A percentile compares a stretch with the other conserved stretches of the same genome.
Conservation (phyloP, 441 rosid species). For the Populus trichocarpa region DNA sequence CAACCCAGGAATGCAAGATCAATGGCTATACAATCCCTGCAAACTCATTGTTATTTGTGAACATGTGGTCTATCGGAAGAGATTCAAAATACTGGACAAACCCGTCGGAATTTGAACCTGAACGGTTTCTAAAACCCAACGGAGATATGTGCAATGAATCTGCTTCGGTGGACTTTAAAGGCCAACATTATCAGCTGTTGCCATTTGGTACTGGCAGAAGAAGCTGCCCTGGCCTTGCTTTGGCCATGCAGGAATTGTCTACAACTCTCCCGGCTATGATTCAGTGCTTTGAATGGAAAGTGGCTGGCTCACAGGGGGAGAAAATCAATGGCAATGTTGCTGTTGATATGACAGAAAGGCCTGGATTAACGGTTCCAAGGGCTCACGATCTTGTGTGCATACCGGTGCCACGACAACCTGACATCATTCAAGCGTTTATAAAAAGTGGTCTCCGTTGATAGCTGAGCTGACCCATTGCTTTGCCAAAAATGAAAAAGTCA, state of each 20-base stretch:
- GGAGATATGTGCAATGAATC: background rate
- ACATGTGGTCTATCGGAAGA: conserved; percentile 35
- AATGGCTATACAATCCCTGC: conserved; percentile 14
- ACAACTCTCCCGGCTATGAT: conserved; percentile 27
- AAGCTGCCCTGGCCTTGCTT: conserved; percentile 34
- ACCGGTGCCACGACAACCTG: conserved; percentile 14
- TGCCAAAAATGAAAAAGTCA: no score
- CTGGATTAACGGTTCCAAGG: conserved; percentile 32
- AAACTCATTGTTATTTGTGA: conserved; percentile 11
- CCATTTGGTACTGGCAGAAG: conserved; percentile 45
- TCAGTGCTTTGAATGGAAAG: conserved; percentile 42
- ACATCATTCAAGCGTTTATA: no score
- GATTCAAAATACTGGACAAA: background rate
- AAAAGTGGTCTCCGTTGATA: no score
- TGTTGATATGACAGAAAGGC: conserved; percentile 31
- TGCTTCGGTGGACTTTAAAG: conserved; percentile 23
- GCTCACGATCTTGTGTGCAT: conserved; percentile 28
- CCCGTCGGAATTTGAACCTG: conserved; percentile 29
- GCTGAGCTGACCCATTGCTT: no score
- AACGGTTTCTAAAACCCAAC: conserved; percentile 16
- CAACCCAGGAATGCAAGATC: conserved; percentile 13
- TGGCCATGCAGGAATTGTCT: conserved; percentile 31
- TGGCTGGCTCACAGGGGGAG: background rate
- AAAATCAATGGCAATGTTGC: background rate
- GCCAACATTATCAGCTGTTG: conserved; percentile 31